Conservation (phyloP, 1,284 basidiomycete genomes). For the Ceratobasidium papillatum region DNA sequence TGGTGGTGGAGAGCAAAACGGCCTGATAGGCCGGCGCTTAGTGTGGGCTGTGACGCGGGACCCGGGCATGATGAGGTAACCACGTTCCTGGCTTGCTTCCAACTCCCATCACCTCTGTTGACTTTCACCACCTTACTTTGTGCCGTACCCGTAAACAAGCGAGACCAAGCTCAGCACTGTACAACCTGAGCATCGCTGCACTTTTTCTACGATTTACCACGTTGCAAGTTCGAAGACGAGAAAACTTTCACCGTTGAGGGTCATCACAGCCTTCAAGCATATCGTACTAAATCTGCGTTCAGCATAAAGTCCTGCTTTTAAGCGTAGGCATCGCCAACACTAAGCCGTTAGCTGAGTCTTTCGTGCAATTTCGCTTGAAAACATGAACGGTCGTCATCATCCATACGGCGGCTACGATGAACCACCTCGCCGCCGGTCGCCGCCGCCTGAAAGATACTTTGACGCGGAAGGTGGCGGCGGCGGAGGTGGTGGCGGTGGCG, state of each 20-base stretch:
- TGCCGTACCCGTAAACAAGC: conserved; percentile 20
- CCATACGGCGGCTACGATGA: conserved; percentile 79
- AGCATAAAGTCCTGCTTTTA: background rate
- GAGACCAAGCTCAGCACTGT: background rate
- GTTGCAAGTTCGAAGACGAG: conserved; percentile 13
- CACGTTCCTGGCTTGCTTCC: conserved; percentile 26
- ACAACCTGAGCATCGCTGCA: background rate
- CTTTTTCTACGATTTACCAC: conserved; percentile 12
- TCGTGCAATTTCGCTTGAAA: conserved; percentile 38
- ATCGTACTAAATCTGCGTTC: conserved; percentile 10
- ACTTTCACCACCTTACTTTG: conserved; percentile 6
- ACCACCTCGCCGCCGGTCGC: conserved; percentile 65
- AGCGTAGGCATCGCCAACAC: conserved; percentile 1
- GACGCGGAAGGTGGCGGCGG: conserved; percentile 59
- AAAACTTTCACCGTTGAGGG: conserved; percentile 34
- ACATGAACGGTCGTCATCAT: conserved; percentile 83
- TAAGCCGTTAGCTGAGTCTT: conserved; percentile 37
- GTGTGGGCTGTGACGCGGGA: background rate
- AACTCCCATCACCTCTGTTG: conserved; percentile 8
- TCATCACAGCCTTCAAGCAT: background rate
- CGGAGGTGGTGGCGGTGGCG: conserved; percentile 60
- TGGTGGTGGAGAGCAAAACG: conserved; percentile 52
- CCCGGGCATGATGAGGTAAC: background rate
- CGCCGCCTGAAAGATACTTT: conserved; percentile 60
- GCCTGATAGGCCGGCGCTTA: conserved; percentile 18